Evolutionary conservation across 2,329 filamentous ascomycete genomes (phyloP).

Genomic region (Paraconiothyrium sp.): DNA sequence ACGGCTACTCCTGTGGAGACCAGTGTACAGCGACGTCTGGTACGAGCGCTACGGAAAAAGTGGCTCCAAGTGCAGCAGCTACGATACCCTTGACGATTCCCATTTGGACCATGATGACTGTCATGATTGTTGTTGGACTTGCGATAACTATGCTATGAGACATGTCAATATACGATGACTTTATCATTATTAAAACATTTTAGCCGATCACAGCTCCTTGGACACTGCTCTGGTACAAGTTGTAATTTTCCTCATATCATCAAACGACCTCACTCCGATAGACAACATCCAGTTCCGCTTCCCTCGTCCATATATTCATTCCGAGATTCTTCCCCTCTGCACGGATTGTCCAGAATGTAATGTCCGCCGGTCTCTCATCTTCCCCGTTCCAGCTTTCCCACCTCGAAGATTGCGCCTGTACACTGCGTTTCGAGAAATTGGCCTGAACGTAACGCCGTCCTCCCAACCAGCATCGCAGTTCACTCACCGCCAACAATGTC

Average conservation of each 20-base stretch:
- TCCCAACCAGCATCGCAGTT: constrained; percentile 56
- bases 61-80: constrained; percentile 48
- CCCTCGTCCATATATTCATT: constrained; percentile 39
- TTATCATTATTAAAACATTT: neutral
- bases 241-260: neutral
- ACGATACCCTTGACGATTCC: constrained; percentile 37
- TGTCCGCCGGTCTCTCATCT: constrained; percentile 57
- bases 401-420: constrained; percentile 67
- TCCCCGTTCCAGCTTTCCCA: constrained; percentile 58
- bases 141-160: constrained; percentile 7
- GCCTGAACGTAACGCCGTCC: constrained; percentile 64
- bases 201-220: neutral
- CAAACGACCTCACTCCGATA: constrained; percentile 28
- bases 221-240: neutral
- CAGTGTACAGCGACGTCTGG: constrained; percentile 48
- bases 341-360: constrained; percentile 67
- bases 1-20: constrained; percentile 54
- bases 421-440: constrained; percentile 65
- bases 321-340: constrained; percentile 62
- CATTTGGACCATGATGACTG: constrained; percentile 41
- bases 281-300: constrained; percentile 26
- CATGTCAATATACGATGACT: neutral
- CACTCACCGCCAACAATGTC: constrained; percentile 64
- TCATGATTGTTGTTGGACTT: constrained; percentile 14
- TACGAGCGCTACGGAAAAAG: constrained; percentile 45